These are phyloP conservation scores for Coemansia sp. DNA, from an alignment of 192 early-diverging fungal species.

Conservation along the genomic window DNA sequence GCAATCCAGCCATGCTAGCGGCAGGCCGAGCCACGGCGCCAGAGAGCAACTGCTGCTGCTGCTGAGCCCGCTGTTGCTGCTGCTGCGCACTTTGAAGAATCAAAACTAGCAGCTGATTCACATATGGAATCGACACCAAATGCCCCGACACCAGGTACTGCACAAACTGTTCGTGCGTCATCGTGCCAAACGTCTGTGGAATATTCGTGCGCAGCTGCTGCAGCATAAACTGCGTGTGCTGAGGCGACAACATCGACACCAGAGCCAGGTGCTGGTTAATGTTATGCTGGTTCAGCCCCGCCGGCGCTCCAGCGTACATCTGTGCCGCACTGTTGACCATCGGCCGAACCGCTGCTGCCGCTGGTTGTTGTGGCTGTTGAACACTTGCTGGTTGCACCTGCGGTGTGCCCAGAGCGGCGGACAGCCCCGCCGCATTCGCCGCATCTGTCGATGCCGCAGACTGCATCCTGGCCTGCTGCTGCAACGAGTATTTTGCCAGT, in stretches of 20 bases:
- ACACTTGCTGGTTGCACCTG: neutral
- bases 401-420: neutral
- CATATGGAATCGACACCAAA: constrained; percentile 14
- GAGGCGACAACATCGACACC: constrained; percentile 19
- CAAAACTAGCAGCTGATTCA: constrained; percentile 23
- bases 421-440: neutral
- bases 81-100: constrained; percentile 18
- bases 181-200: constrained; percentile 26
- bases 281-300: constrained; percentile 2
- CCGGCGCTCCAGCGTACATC: constrained; percentile 7
- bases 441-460: neutral
- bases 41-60: constrained; percentile 20
- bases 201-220: constrained; percentile 22
- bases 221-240: constrained; percentile 23
- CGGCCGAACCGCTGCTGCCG: neutral
- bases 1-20: constrained; percentile 11
- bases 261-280: constrained; percentile 26
- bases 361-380: constrained; percentile 13
- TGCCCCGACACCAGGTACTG: constrained; percentile 26
- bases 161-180: constrained; percentile 24
- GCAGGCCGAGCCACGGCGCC: neutral
- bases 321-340: constrained; percentile 8
- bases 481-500: constrained; percentile 12
- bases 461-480: constrained; percentile 5
- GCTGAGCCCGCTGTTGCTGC: constrained; percentile 18